Percentiles rank a stretch among this genome's conserved stretches.
phyloP scores from a whole-genome alignment of 1,284 basidiomycete species.

The Dichomitus squalens region DNA sequence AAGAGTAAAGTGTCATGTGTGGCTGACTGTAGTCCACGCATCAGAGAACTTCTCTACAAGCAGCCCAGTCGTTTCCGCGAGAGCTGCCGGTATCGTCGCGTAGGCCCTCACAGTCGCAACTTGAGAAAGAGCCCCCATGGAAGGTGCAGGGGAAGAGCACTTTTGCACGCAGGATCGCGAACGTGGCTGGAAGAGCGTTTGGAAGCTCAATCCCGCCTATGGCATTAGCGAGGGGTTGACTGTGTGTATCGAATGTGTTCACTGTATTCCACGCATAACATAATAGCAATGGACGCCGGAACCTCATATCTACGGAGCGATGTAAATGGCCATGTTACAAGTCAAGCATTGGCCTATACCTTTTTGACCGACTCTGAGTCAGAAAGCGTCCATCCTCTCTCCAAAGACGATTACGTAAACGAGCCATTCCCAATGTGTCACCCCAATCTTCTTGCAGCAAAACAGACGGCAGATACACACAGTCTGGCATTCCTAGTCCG shows the following conservation, averaged over 20 bases:
- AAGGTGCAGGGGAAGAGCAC: neutral
- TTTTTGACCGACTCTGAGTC: too few species aligned
- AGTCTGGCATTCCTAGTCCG: too few species aligned
- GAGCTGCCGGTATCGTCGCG: conserved; percentile 1
- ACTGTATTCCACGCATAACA: too few species aligned
- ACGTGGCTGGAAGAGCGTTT: conserved; percentile 4
- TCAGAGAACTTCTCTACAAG: conserved; percentile 3
- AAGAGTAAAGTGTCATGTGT: fast-evolving
- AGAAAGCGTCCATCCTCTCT: too few species aligned
- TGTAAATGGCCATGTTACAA: too few species aligned
- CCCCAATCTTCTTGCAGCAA: too few species aligned
- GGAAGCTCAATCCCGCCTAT: conserved; percentile 4
- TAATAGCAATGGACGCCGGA: too few species aligned
- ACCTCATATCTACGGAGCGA: too few species aligned
- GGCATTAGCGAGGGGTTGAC: conserved; percentile 3
- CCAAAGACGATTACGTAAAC: too few species aligned
- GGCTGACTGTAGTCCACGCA: neutral
- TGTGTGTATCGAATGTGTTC: neutral
- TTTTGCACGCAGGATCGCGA: neutral
- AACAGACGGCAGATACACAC: too few species aligned
- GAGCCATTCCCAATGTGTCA: too few species aligned
- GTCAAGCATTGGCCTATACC: too few species aligned
- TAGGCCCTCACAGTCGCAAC: neutral
- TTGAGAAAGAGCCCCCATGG: neutral
- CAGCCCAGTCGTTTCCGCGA: conserved; percentile 3